These are phyloP conservation scores for Russula compacta DNA, from an alignment of 768 basidiomycete species.

Conservation along the genomic window DNA sequence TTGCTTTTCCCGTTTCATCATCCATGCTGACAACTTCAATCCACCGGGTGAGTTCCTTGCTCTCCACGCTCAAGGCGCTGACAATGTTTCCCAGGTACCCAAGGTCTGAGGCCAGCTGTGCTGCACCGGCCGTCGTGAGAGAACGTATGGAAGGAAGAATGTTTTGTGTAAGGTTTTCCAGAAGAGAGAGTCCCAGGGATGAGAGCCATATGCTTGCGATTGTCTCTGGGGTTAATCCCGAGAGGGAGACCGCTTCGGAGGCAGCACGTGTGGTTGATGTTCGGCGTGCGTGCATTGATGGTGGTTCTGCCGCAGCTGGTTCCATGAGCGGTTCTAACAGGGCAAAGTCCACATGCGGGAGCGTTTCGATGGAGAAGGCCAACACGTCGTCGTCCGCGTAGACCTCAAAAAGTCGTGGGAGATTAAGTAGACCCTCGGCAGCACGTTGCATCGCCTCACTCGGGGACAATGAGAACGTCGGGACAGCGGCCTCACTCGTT, in stretches of 20 bases:
- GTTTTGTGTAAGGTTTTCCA: conserved; percentile 58
- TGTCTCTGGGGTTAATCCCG: conserved; percentile 53
- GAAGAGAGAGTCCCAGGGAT: conserved; percentile 75
- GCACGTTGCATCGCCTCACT: conserved; percentile 82
- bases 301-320: conserved; percentile 23
- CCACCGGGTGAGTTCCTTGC: conserved; percentile 73
- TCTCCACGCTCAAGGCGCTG: conserved; percentile 82
- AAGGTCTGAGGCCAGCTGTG: conserved; percentile 80
- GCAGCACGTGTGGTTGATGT: conserved; percentile 20
- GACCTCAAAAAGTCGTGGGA: conserved; percentile 89
- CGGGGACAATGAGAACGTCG: conserved; percentile 88
- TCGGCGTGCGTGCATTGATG: conserved; percentile 28
- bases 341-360: conserved; percentile 61
- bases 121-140: conserved; percentile 58
- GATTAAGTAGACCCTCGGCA: conserved; percentile 88
- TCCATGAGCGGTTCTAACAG: conserved; percentile 41
- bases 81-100: conserved; percentile 89
- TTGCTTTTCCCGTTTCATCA: conserved; percentile 27
- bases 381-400: conserved; percentile 90
- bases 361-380: conserved; percentile 74
- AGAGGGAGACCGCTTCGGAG: neutral
- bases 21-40: conserved; percentile 56
- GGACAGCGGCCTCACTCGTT: conserved; percentile 52
- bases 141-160: conserved; percentile 65
- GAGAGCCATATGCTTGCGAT: conserved; percentile 89